A percentile compares a stretch with the other conserved stretches of the same genome.
These are phyloP conservation scores for Basidiobolus meristosporus DNA, from an alignment of 371 early-diverging fungal genomes.

Conservation along the genomic window DNA sequence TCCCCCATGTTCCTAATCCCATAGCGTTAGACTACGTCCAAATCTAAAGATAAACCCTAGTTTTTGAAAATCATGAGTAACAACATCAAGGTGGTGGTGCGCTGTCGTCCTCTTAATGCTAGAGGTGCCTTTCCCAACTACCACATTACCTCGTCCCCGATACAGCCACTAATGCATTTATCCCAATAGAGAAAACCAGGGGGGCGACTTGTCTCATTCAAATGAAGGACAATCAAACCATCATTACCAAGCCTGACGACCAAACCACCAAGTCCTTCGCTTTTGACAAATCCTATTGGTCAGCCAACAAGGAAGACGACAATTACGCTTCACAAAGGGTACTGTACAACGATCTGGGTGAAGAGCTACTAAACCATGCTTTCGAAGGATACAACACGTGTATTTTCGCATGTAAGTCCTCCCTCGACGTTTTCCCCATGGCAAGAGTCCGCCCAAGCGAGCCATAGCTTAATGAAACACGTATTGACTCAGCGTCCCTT, in stretches of 20 bases:
- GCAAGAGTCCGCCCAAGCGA: no score
- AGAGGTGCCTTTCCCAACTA: slow-evolving; percentile 23
- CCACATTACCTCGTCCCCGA: neutral
- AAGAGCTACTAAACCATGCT: slow-evolving; percentile 63
- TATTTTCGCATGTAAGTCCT: slow-evolving; percentile 58
- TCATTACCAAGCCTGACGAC: slow-evolving; percentile 18
- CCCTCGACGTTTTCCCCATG: no score
- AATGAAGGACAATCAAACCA: slow-evolving; percentile 53
- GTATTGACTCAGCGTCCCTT: neutral
- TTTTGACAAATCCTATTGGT: slow-evolving; percentile 76
- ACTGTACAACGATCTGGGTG: slow-evolving; percentile 59
- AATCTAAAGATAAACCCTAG: neutral
- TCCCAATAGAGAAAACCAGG: slow-evolving; percentile 27
- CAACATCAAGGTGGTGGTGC: slow-evolving; percentile 62
- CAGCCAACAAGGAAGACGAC: slow-evolving; percentile 39
- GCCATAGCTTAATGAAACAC: no score
- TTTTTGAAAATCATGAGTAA: slow-evolving; percentile 9
- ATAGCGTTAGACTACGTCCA: neutral
- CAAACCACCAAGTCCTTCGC: slow-evolving; percentile 35
- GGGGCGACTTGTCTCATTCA: slow-evolving; percentile 35
- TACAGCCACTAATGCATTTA: neutral
- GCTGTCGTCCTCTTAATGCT: slow-evolving; percentile 54
- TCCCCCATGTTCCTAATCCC: neutral
- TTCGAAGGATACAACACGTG: slow-evolving; percentile 76
- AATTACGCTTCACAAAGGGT: slow-evolving; percentile 51